These are phyloP conservation scores for Thelephora ganbajun DNA, from an alignment of 768 basidiomycete species.

Conservation along the genomic window DNA sequence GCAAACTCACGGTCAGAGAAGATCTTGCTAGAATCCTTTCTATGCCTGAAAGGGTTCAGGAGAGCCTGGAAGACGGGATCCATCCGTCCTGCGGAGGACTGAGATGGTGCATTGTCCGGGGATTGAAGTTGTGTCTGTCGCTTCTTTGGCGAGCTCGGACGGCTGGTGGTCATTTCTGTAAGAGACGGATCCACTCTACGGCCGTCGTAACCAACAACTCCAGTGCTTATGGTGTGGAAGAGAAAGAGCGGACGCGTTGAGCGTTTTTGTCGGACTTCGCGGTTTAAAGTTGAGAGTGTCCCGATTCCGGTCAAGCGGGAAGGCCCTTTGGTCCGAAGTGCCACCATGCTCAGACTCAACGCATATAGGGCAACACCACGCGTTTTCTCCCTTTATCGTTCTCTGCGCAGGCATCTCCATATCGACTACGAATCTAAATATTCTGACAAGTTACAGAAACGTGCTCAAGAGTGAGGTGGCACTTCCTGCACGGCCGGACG, in stretches of 20 bases:
- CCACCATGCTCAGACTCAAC: background rate
- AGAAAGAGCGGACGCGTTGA: no score
- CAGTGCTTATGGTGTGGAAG: no score
- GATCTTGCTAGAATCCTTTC: conserved; percentile 61
- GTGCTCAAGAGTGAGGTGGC: conserved; percentile 46
- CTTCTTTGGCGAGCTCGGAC: background rate
- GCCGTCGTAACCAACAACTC: no score
- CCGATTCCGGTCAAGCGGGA: no score
- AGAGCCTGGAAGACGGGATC: conserved; percentile 57
- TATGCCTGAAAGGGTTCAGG: conserved; percentile 49
- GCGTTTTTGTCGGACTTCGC: no score
- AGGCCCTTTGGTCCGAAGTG: background rate
- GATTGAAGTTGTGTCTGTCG: background rate
- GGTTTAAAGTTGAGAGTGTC: no score
- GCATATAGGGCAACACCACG: background rate
- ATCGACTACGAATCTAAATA: conserved; percentile 40
- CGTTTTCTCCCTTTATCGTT: background rate
- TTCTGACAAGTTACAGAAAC: conserved; percentile 49
- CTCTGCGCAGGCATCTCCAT: background rate
- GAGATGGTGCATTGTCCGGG: background rate
- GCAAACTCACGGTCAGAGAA: conserved; percentile 54
- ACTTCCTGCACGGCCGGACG: background rate
- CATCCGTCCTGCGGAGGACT: conserved; percentile 24
- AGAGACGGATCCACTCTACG: background rate
- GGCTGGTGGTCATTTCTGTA: background rate